Percentiles rank a stretch among this genome's conserved stretches.
These are phyloP conservation scores for Candida caryicola DNA, from an alignment of 805 yeast genomes.

Conservation along the genomic window DNA sequence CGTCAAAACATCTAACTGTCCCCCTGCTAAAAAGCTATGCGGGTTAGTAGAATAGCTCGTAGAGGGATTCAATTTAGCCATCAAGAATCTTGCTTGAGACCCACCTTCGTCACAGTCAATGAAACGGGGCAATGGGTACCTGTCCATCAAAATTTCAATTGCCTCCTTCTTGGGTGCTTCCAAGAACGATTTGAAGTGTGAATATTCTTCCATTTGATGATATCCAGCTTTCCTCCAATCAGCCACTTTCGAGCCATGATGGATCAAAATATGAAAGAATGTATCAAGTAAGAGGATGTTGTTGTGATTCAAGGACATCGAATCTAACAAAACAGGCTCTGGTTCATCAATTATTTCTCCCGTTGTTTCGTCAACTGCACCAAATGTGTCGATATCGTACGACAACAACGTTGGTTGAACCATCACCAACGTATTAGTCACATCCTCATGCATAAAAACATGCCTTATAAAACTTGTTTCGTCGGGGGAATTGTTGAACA, in stretches of 20 bases:
- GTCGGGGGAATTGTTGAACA: conserved; percentile 70
- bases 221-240: conserved; percentile 65
- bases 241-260: conserved; percentile 64
- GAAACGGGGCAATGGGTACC: conserved; percentile 71
- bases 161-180: conserved; percentile 65
- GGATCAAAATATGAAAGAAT: conserved; percentile 65
- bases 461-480: conserved; percentile 67
- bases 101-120: conserved; percentile 76
- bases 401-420: conserved; percentile 67
- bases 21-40: conserved; percentile 23
- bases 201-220: conserved; percentile 60
- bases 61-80: conserved; percentile 68
- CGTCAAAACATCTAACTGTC: conserved; percentile 43
- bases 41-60: conserved; percentile 48
- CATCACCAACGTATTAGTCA: conserved; percentile 59
- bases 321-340: conserved; percentile 61
- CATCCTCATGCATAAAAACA: conserved; percentile 59
- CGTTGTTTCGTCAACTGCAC: conserved; percentile 26
- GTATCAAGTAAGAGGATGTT: conserved; percentile 61
- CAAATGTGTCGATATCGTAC: conserved; percentile 48
- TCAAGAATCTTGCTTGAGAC: conserved; percentile 68
- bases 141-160: conserved; percentile 57
- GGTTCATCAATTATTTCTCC: conserved; percentile 45
- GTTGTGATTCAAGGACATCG: conserved; percentile 56
- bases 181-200: conserved; percentile 55